phyloP scores from a whole-genome alignment of 805 yeast species.

The Hanseniaspora thailandica region DNA sequence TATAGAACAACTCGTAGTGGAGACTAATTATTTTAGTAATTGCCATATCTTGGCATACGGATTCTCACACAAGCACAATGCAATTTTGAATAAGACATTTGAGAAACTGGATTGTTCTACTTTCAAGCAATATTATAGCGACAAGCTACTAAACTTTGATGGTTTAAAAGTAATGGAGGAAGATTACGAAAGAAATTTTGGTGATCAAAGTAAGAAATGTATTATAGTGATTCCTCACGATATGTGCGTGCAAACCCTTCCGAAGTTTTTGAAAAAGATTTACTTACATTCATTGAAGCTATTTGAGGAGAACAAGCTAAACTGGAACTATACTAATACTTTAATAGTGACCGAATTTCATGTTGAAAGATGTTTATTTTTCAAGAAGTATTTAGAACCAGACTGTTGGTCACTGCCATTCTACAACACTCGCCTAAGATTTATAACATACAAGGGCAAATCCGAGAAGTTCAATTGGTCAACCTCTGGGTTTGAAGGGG shows the following conservation, averaged over 20 bases:
- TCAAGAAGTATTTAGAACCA: slow-evolving; percentile 33
- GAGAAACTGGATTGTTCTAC: slow-evolving; percentile 1
- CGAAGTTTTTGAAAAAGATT: not conserved
- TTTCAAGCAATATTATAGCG: not conserved
- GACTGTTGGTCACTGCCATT: slow-evolving; percentile 61
- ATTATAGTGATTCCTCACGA: slow-evolving; percentile 4
- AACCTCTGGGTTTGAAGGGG: slow-evolving; percentile 66
- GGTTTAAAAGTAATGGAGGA: no score
- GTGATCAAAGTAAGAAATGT: not conserved
- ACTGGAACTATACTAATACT: slow-evolving; percentile 14
- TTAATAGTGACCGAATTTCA: slow-evolving; percentile 63
- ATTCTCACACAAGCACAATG: slow-evolving; percentile 4
- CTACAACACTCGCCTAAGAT: slow-evolving; percentile 20
- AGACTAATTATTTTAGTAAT: slow-evolving; percentile 4
- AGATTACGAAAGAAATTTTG: not conserved
- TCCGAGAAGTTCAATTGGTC: slow-evolving; percentile 31
- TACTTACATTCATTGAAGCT: not conserved
- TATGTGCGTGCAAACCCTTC: not conserved
- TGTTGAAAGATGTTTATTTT: slow-evolving; percentile 59
- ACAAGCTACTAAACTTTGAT: not conserved
- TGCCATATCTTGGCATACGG: slow-evolving; percentile 9
- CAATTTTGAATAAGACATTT: slow-evolving; percentile 6
- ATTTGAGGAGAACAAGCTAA: not conserved
- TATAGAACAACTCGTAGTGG: not conserved
- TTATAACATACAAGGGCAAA: slow-evolving; percentile 14